These are phyloP conservation scores for Babesia caballi DNA, from an alignment of 169 alveolate species.

Conservation along the genomic window DNA sequence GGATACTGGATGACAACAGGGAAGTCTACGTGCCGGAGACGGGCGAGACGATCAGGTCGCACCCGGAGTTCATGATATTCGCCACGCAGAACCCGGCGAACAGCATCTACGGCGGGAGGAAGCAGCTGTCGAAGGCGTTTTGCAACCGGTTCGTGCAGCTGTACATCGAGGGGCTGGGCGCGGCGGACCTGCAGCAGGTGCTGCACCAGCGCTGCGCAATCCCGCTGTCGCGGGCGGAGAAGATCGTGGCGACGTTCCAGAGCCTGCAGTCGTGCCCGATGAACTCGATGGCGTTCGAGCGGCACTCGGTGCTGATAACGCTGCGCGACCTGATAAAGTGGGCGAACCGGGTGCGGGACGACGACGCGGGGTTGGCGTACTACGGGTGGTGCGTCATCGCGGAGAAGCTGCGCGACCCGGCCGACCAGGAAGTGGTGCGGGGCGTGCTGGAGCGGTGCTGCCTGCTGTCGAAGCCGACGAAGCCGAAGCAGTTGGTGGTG, in stretches of 20 bases:
- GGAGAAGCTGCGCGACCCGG: slow-evolving; percentile 89
- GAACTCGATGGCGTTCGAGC: slow-evolving; percentile 53
- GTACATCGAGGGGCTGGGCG: slow-evolving; percentile 89
- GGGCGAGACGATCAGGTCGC: slow-evolving; percentile 92
- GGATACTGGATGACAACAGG: slow-evolving; percentile 98
- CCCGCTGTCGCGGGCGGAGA: slow-evolving; percentile 90
- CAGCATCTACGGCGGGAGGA: slow-evolving; percentile 97
- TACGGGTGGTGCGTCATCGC: slow-evolving; percentile 92
- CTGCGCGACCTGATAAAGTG: slow-evolving; percentile 98
- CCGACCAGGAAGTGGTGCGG: slow-evolving; percentile 83
- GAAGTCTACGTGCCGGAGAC: slow-evolving; percentile 97
- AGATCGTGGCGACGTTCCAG: slow-evolving; percentile 89
- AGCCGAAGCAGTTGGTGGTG: slow-evolving; percentile 37
- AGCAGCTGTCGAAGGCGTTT: slow-evolving; percentile 96
- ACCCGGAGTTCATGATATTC: slow-evolving; percentile 95
- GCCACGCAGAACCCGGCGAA: slow-evolving; percentile 99
- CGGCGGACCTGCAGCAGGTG: slow-evolving; percentile 89
- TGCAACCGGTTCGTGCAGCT: slow-evolving; percentile 96
- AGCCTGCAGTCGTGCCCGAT: slow-evolving; percentile 77
- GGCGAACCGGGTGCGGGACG: slow-evolving; percentile 91
- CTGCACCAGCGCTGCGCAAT: slow-evolving; percentile 91
- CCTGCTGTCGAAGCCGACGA: slow-evolving; percentile 31
- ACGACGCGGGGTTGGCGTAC: slow-evolving; percentile 79
- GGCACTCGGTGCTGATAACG: slow-evolving; percentile 86
- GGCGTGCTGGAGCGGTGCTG: slow-evolving; percentile 62